phyloP scores from a whole-genome alignment of 1,284 basidiomycete species.

The Paramarasmius palmivorus region DNA sequence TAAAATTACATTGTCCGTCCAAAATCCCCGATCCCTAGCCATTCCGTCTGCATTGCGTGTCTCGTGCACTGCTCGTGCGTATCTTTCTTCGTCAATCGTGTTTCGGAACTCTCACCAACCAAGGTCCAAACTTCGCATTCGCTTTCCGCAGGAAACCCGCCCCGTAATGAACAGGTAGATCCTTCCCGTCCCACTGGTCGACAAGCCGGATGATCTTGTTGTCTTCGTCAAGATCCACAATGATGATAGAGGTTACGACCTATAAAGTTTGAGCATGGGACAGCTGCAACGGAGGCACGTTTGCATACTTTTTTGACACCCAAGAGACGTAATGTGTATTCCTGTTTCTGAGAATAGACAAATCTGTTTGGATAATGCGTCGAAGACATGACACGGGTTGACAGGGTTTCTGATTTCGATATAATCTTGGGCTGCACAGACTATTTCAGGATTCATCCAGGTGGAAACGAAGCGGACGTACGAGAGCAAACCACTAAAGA shows the following conservation, averaged over 20 bases:
- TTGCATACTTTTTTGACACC: slow-evolving; percentile 51
- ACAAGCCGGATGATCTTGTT: slow-evolving; percentile 60
- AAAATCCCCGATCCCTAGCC: background rate
- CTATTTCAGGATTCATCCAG: slow-evolving; percentile 3
- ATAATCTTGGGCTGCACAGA: slow-evolving; percentile 52
- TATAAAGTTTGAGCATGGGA: slow-evolving; percentile 17
- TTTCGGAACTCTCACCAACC: slow-evolving; percentile 46
- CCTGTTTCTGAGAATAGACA: slow-evolving; percentile 61
- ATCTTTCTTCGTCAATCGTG: background rate
- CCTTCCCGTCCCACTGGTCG: slow-evolving; percentile 65
- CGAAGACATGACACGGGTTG: slow-evolving; percentile 57
- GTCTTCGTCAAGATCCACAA: slow-evolving; percentile 63
- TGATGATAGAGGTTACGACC: slow-evolving; percentile 58
- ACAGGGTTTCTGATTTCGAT: slow-evolving; percentile 49
- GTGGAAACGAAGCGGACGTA: slow-evolving; percentile 27
- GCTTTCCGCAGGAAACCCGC: slow-evolving; percentile 45
- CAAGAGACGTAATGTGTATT: slow-evolving; percentile 55
- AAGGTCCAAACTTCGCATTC: slow-evolving; percentile 51
- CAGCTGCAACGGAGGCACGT: background rate
- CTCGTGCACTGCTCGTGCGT: background rate
- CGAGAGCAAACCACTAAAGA: slow-evolving; percentile 61
- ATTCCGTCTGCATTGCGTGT: no score
- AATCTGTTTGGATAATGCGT: slow-evolving; percentile 55
- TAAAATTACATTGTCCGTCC: no score
- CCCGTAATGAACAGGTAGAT: slow-evolving; percentile 49